These are phyloP conservation scores for Cryptococcus maquisensis DNA, from an alignment of 1,284 basidiomycete genomes.

Conservation along the genomic window DNA sequence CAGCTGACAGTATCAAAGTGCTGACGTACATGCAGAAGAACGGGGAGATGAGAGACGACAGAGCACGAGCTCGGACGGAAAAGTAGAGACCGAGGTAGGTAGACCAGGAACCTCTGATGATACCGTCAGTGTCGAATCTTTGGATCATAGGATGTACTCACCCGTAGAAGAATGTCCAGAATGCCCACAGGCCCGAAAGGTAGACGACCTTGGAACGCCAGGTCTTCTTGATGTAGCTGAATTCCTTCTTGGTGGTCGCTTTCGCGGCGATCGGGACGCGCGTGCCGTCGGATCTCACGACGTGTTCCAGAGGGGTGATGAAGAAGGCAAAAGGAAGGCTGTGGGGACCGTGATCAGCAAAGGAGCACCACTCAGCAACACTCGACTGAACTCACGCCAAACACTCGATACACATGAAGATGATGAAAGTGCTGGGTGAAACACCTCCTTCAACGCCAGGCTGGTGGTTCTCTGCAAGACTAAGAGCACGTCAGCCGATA, in stretches of 20 bases:
- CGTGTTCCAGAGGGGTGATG: conserved; percentile 19
- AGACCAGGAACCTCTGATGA: conserved; percentile 10
- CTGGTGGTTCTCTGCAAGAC: conserved; percentile 16
- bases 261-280: conserved; percentile 12
- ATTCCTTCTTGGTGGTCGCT: conserved; percentile 12
- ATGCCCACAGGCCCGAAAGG: conserved; percentile 14
- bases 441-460: conserved; percentile 15
- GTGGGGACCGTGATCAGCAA: not conserved
- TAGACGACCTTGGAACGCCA: conserved; percentile 11
- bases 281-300: conserved; percentile 23
- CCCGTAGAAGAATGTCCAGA: conserved; percentile 24
- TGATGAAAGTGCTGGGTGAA: conserved; percentile 17
- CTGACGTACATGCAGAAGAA: conserved; percentile 24
- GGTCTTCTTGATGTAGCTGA: conserved; percentile 11
- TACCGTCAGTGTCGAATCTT: not conserved
- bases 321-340: conserved; percentile 23
- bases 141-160: not conserved
- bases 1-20: not conserved
- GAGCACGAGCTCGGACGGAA: conserved; percentile 21
- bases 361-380: not conserved
- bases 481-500: not conserved
- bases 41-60: conserved; percentile 27
- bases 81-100: conserved; percentile 27
- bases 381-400: conserved; percentile 12
- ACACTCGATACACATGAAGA: conserved; percentile 26